Evolutionary conservation across 192 early-diverging fungal species (phyloP).

Genomic region (Podila horticola): DNA sequence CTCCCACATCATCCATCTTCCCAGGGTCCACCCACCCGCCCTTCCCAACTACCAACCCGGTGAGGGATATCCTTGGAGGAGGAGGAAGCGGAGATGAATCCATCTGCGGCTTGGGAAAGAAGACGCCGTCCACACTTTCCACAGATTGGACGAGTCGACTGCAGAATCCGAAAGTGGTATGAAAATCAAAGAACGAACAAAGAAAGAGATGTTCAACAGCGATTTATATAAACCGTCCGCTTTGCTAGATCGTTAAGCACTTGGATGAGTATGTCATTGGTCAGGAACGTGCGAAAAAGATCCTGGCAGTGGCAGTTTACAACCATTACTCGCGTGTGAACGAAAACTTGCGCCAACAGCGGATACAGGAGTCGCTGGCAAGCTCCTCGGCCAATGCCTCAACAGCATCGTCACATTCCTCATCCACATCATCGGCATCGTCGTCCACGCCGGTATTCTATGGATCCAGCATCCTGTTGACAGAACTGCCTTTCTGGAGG

Average conservation of each 20-base stretch:
- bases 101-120: neutral
- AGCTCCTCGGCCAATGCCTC: neutral
- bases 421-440: neutral
- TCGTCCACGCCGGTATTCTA: neutral
- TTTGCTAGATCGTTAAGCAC: conserved; percentile 70
- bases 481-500: neutral
- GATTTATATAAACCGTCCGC: neutral
- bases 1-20: neutral
- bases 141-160: neutral
- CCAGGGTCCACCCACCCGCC: neutral
- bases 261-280: conserved; percentile 88
- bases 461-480: neutral
- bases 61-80: neutral
- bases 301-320: conserved; percentile 81
- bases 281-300: conserved; percentile 82
- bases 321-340: conserved; percentile 82
- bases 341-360: conserved; percentile 66
- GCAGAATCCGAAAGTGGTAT: neutral
- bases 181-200: neutral
- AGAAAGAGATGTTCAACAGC: no score
- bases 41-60: neutral
- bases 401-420: neutral
- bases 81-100: neutral
- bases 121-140: neutral
- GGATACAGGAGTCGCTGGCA: conserved; percentile 20